Percentiles rank a stretch among this genome's conserved stretches.
phyloP scores from a whole-genome alignment of 1,139 yeast genomes.

The Saccharomyces hybrid region DNA sequence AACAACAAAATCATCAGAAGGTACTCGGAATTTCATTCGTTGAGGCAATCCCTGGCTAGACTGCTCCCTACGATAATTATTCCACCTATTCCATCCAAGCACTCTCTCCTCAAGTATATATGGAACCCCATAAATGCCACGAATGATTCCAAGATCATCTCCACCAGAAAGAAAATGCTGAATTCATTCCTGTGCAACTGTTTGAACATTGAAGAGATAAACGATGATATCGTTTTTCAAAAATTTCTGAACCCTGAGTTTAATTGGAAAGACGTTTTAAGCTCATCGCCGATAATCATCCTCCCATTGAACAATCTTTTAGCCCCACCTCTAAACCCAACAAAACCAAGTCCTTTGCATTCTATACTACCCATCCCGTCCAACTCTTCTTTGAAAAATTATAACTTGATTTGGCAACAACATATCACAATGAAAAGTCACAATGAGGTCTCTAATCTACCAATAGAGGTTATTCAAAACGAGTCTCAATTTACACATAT shows the following conservation, averaged over 20 bases:
- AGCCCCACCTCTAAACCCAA: conserved; percentile 51
- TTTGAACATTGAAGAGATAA: conserved; percentile 41
- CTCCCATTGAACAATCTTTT: conserved; percentile 46
- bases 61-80: conserved; percentile 78
- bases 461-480: conserved; percentile 12
- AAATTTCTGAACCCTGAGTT: conserved; percentile 81
- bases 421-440: not conserved
- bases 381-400: conserved; percentile 4
- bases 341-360: conserved; percentile 54
- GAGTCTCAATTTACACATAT: conserved; percentile 44
- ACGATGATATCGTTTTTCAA: conserved; percentile 55
- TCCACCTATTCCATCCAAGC: conserved; percentile 95
- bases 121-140: conserved; percentile 48
- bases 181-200: conserved; percentile 76
- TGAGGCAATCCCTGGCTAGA: conserved; percentile 59
- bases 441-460: conserved; percentile 1
- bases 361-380: conserved; percentile 50
- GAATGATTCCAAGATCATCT: conserved; percentile 44
- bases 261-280: conserved; percentile 55
- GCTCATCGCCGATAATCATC: conserved; percentile 49
- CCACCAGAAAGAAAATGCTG: conserved; percentile 67
- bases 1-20: conserved; percentile 51
- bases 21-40: conserved; percentile 84
- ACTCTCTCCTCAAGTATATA: conserved; percentile 41
- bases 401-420: not conserved